These are phyloP conservation scores for Thelonectria blattea DNA, from an alignment of 2,329 filamentous ascomycete species.

Conservation along the genomic window DNA sequence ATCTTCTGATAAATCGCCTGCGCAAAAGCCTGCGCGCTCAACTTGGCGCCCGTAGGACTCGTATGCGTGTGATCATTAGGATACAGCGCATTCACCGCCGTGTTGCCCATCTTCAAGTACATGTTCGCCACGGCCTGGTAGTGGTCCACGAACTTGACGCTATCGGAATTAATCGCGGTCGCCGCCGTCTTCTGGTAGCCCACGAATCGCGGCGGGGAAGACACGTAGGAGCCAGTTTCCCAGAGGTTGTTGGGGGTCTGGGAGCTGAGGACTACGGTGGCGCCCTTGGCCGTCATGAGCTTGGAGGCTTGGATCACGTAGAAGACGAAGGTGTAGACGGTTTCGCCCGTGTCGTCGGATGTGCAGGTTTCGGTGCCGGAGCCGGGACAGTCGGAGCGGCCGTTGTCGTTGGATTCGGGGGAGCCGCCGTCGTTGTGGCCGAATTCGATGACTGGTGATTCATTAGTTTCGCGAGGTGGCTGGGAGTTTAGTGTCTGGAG, in stretches of 20 bases:
- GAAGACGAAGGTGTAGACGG: slow-evolving; percentile 64
- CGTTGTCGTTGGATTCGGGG: slow-evolving; percentile 61
- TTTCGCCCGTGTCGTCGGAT: slow-evolving; percentile 46
- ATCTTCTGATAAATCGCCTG: slow-evolving; percentile 40
- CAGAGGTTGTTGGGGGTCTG: slow-evolving; percentile 65
- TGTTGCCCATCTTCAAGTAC: slow-evolving; percentile 56
- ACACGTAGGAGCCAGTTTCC: slow-evolving; percentile 60
- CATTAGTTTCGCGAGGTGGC: not conserved
- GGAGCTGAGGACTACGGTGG: slow-evolving; percentile 63
- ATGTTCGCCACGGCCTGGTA: slow-evolving; percentile 62
- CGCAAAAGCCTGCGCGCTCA: slow-evolving; percentile 61
- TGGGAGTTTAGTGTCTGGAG: not conserved
- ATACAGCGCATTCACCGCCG: slow-evolving; percentile 58
- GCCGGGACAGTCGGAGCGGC: slow-evolving; percentile 64
- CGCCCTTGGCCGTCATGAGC: slow-evolving; percentile 61
- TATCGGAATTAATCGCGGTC: slow-evolving; percentile 43
- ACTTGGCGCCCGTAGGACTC: slow-evolving; percentile 59
- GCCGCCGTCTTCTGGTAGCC: slow-evolving; percentile 56
- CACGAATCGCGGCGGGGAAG: slow-evolving; percentile 59
- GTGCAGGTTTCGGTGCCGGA: slow-evolving; percentile 58
- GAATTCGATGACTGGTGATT: slow-evolving; percentile 64
- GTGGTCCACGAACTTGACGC: slow-evolving; percentile 65
- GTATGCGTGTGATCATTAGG: slow-evolving; percentile 70
- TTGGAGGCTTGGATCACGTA: slow-evolving; percentile 65
- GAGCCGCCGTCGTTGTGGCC: slow-evolving; percentile 75